Evolutionary conservation across 1,139 yeast genomes (phyloP), one percentile per base, ranked within the genome.

Genomic region (Sugiyamaella japonica): DNA sequence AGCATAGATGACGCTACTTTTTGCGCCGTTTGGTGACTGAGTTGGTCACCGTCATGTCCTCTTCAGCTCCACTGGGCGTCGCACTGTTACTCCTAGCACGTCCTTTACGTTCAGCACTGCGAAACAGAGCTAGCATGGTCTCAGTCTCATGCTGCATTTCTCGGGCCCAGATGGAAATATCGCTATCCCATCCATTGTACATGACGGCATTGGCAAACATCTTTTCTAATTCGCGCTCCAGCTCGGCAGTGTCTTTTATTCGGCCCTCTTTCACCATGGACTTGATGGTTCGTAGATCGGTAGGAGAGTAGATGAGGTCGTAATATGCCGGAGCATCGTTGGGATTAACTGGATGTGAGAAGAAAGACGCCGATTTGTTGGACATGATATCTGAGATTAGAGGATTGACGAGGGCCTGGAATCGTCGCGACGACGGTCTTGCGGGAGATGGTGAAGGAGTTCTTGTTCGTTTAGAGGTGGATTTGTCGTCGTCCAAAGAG

Each of bases 191-290:
- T 58, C 81, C 80, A 68, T 87, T 88, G 70, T 84, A 87, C 95
- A 88, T 87, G 13, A 86, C 79, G 36, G 93, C 88, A 68, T 88
- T 88, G 51, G 93, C 87, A 72, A 85, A 86, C 95, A 88, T 86
- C 53, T 84, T 73, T 75, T 84, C 79, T 40, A 88, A 73, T 59
- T 85, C 89, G 54, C 86, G 74, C 63, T 87, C 90, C 28, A 88
- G 72, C 55, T 84, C 83, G 28, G 69, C 72, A 7, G 72, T 69
- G 28, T 67, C 66, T 50, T 78, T 76, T 42, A 87, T 79, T 61
- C 77, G 76, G 1, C 82, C 83, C 55, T 82, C 83, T 61, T 84
- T 84, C 32, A 86, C 77, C 58, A 76, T 76, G 48, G 78, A 76
- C 57, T 80, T 74, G 47, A 88, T 81, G 4, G 82, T 80, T 63